Evolutionary conservation across 257 asterid genomes (phyloP).

Genomic region (Asclepias syriaca): DNA sequence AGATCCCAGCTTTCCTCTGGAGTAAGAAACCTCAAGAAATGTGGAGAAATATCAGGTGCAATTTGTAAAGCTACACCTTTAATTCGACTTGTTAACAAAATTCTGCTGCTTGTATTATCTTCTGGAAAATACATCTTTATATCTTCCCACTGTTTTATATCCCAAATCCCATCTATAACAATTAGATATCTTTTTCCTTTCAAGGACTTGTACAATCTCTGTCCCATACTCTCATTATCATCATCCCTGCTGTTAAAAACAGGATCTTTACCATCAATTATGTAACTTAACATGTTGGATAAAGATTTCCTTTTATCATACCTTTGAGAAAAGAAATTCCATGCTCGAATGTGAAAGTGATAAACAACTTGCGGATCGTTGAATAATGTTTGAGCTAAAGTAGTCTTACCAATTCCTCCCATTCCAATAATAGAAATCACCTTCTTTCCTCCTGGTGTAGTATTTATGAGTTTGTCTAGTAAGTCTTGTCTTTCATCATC

Average conservation of each 20-base stretch:
- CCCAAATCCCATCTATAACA: slow-evolving; percentile 9
- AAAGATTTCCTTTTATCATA: not conserved
- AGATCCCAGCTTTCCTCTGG: slow-evolving; percentile 11
- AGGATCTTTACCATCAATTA: not conserved
- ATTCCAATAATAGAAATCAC: not conserved
- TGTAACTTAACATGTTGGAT: not conserved
- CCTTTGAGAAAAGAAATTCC: not conserved
- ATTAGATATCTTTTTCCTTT: slow-evolving; percentile 3
- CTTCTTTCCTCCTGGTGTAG: not conserved
- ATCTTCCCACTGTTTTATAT: not conserved
- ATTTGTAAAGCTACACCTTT: not conserved
- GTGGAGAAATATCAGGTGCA: not conserved
- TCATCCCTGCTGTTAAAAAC: not conserved
- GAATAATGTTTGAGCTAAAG: not conserved
- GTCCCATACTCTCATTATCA: not conserved
- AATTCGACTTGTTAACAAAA: not conserved
- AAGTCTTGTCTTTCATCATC: not conserved
- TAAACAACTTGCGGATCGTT: not conserved
- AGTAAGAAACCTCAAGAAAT: not conserved
- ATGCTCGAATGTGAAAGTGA: not conserved
- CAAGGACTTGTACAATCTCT: not conserved
- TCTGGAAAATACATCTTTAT: not conserved
- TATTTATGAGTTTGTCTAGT: not conserved
- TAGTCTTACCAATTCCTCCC: slow-evolving; percentile 1
- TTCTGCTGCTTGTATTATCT: not conserved